Percentiles rank a stretch among this genome's conserved stretches.
Conservation (phyloP, 23 red algal genomes). For the Gracilaria domingensis region DNA sequence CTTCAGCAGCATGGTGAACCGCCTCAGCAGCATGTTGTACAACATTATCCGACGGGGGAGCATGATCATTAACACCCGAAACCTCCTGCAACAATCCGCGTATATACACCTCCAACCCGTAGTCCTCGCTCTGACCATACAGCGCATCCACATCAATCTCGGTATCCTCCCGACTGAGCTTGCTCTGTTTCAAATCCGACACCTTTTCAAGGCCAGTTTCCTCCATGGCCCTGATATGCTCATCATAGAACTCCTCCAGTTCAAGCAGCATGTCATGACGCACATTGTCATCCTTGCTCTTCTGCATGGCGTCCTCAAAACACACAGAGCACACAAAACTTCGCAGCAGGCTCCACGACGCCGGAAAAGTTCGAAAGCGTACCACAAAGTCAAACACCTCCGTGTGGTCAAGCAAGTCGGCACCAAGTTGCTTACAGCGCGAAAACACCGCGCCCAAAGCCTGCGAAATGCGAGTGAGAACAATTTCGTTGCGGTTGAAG, state of each 20-base stretch:
- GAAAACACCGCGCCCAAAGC: constrained; percentile 16
- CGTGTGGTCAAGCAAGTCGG: neutral
- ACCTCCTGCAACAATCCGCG: constrained; percentile 46
- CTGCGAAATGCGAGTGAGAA: constrained; percentile 32
- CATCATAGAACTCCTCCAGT: constrained; percentile 37
- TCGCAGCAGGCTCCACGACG: constrained; percentile 10
- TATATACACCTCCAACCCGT: constrained; percentile 44
- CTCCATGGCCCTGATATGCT: constrained; percentile 25
- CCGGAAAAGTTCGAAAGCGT: neutral
- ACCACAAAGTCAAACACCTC: constrained; percentile 20
- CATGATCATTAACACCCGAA: neutral
- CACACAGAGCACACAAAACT: constrained; percentile 17
- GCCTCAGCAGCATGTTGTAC: constrained; percentile 36
- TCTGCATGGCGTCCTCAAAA: constrained; percentile 19
- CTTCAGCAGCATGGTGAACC: constrained; percentile 5
- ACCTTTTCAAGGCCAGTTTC: constrained; percentile 15
- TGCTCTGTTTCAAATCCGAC: constrained; percentile 10
- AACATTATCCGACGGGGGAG: constrained; percentile 27
- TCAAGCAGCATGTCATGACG: constrained; percentile 28
- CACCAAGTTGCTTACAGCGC: constrained; percentile 16
- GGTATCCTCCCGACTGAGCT: neutral
- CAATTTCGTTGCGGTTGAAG: constrained; percentile 23
- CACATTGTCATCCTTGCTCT: neutral
- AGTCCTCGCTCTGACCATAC: constrained; percentile 42
- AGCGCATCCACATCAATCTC: constrained; percentile 27